Conservation (phyloP, 441 rosid genomes). For the Metrosideros polymorpha region DNA sequence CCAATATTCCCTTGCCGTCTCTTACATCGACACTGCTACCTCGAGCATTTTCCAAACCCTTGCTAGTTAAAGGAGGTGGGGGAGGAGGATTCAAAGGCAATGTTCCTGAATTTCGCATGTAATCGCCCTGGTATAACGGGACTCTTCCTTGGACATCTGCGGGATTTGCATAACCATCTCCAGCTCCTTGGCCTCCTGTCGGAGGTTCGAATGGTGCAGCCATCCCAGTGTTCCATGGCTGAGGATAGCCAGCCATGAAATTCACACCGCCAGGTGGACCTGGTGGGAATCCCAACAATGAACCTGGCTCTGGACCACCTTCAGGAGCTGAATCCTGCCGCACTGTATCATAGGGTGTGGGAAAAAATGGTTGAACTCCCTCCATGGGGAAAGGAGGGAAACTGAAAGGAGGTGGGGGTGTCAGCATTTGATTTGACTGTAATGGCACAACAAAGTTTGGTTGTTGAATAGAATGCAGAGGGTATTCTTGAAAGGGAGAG, state of each 20-base stretch:
- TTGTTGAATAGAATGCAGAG: slow-evolving; percentile 56
- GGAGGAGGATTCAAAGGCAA: slow-evolving; percentile 27
- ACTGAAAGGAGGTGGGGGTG: slow-evolving; percentile 40
- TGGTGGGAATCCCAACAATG: slow-evolving; percentile 62
- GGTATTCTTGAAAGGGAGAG: slow-evolving; percentile 46
- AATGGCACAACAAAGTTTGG: slow-evolving; percentile 50
- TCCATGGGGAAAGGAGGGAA: slow-evolving; percentile 51
- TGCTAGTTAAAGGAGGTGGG: slow-evolving; percentile 20
- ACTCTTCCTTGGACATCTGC: slow-evolving; percentile 34
- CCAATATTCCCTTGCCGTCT: slow-evolving; percentile 42
- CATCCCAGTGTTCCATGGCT: slow-evolving; percentile 57
- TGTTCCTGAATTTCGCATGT: slow-evolving; percentile 36
- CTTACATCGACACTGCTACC: slow-evolving; percentile 24
- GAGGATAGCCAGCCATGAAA: slow-evolving; percentile 49
- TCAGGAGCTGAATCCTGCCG: slow-evolving; percentile 41
- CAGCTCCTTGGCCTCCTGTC: slow-evolving; percentile 26
- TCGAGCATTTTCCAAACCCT: slow-evolving; percentile 32
- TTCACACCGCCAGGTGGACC: slow-evolving; percentile 37
- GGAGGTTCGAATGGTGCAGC: slow-evolving; percentile 22
- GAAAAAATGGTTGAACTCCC: slow-evolving; percentile 60
- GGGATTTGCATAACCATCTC: slow-evolving; percentile 30
- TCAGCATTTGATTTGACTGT: slow-evolving; percentile 43
- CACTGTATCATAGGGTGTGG: slow-evolving; percentile 45
- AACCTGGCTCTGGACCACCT: slow-evolving; percentile 61
- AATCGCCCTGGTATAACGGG: slow-evolving; percentile 43